A percentile compares a stretch with the other conserved stretches of the same genome.
Evolutionary conservation across 2,329 filamentous ascomycete species (phyloP).

Genomic region (Thelonectria blattea): DNA sequence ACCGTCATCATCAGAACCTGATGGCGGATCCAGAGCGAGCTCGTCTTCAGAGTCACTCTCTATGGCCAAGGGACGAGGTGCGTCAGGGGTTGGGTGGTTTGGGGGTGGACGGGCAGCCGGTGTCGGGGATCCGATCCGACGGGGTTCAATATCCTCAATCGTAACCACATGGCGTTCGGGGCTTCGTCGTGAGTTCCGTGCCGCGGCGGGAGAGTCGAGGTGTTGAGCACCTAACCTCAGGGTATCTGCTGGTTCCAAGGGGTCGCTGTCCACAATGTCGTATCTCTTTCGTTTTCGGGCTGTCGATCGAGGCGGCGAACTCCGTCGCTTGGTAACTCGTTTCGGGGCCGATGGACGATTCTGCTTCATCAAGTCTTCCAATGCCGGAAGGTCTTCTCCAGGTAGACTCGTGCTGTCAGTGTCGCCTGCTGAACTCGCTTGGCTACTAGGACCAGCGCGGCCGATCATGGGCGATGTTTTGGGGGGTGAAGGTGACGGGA

Average conservation of each 20-base stretch:
- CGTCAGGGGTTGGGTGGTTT: constrained; percentile 6
- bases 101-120: neutral
- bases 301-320: constrained; percentile 35
- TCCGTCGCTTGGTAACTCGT: constrained; percentile 33
- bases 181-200: constrained; percentile 29
- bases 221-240: constrained; percentile 23
- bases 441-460: constrained; percentile 41
- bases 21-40: constrained; percentile 10
- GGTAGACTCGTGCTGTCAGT: constrained; percentile 47
- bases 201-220: constrained; percentile 32
- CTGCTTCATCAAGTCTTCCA: constrained; percentile 43
- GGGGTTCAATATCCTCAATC: neutral
- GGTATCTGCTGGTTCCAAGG: constrained; percentile 35
- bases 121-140: neutral
- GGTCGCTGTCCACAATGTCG: constrained; percentile 42
- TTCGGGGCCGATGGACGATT: constrained; percentile 21
- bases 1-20: constrained; percentile 12
- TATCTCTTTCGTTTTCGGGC: constrained; percentile 41
- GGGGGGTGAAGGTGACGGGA: constrained; percentile 40
- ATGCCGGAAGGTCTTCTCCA: constrained; percentile 47
- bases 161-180: constrained; percentile 8
- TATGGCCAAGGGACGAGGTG: constrained; percentile 18
- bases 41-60: constrained; percentile 37
- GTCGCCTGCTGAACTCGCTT: constrained; percentile 42
- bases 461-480: constrained; percentile 38